phyloP scores from a whole-genome alignment of 176 grass and related monocot species.

The Sorghum bicolor region DNA sequence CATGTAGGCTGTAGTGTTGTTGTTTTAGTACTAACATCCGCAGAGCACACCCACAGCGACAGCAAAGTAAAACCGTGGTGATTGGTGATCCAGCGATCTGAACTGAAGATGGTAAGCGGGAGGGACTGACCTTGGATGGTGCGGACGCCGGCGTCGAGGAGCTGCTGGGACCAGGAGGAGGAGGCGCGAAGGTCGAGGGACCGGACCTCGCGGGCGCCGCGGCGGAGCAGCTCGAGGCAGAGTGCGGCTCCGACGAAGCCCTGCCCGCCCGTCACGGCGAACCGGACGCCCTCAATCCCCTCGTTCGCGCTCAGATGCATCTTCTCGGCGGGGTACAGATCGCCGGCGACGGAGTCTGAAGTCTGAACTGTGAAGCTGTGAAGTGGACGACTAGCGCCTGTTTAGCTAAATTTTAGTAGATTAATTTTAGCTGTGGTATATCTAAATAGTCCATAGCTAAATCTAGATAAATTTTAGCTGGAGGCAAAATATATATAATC shows the following conservation, averaged over 20 bases:
- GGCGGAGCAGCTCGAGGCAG: constrained; percentile 70
- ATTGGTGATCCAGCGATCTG: not conserved
- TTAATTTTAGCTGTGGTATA: too few relatives aligned
- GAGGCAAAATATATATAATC: too few relatives aligned
- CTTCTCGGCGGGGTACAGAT: not conserved
- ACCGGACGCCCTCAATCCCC: constrained; percentile 70
- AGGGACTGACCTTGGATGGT: constrained; percentile 47
- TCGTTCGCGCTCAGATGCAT: constrained; percentile 88
- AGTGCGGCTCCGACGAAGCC: constrained; percentile 77
- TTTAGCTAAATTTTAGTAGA: too few relatives aligned
- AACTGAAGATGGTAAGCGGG: not conserved
- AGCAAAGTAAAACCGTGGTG: not conserved
- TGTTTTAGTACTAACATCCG: too few relatives aligned
- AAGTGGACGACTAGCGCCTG: too few relatives aligned
- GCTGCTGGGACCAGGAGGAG: constrained; percentile 57
- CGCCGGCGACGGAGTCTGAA: not conserved
- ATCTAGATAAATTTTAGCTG: too few relatives aligned
- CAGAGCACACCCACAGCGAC: not conserved
- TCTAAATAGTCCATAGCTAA: too few relatives aligned
- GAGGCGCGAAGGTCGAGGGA: constrained; percentile 62
- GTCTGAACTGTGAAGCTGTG: too few relatives aligned
- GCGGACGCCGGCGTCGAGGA: constrained; percentile 52
- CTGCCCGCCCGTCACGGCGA: constrained; percentile 75
- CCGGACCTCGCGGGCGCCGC: constrained; percentile 71
- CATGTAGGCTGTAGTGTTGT: not conserved